A percentile compares a stretch with the other conserved stretches of the same genome.
phyloP scores from a whole-genome alignment of 768 basidiomycete genomes.

The Dendrothele bispora region DNA sequence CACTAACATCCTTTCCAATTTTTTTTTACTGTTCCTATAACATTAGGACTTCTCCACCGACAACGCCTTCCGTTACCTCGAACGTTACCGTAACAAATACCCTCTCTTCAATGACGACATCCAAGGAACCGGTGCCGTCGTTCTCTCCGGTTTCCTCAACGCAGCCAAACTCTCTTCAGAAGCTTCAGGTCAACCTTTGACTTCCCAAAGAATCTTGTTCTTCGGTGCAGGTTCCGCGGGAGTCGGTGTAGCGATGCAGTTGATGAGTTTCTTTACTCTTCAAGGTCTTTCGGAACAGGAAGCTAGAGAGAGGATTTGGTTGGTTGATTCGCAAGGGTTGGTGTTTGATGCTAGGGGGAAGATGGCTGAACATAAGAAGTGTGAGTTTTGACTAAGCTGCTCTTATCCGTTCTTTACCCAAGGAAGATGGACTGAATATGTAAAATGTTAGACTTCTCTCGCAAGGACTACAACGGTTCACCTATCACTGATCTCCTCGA shows the following conservation, averaged over 20 bases:
- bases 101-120: conserved; percentile 91
- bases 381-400: conserved; percentile 28
- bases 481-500: conserved; percentile 60
- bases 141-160: conserved; percentile 87
- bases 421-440: conserved; percentile 51
- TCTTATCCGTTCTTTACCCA: conserved; percentile 39
- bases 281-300: conserved; percentile 67
- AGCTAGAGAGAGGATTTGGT: conserved; percentile 67
- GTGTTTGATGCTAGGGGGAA: conserved; percentile 68
- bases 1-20: too few species aligned
- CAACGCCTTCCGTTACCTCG: conserved; percentile 85
- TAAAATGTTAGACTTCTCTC: conserved; percentile 66
- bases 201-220: conserved; percentile 85
- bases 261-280: conserved; percentile 87
- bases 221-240: conserved; percentile 94
- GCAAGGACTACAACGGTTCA: conserved; percentile 66
- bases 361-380: conserved; percentile 74
- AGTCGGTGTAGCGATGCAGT: conserved; percentile 88
- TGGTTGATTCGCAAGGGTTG: conserved; percentile 77
- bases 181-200: conserved; percentile 59
- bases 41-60: conserved; percentile 86
- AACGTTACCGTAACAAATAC: conserved; percentile 72
- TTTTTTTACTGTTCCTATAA: background rate
- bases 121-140: conserved; percentile 88
- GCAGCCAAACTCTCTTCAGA: conserved; percentile 73